A percentile compares a stretch with the other conserved stretches of the same genome.
phyloP scores from a whole-genome alignment of 164 flowering plant species.

The Magnolia changhungtana region DNA sequence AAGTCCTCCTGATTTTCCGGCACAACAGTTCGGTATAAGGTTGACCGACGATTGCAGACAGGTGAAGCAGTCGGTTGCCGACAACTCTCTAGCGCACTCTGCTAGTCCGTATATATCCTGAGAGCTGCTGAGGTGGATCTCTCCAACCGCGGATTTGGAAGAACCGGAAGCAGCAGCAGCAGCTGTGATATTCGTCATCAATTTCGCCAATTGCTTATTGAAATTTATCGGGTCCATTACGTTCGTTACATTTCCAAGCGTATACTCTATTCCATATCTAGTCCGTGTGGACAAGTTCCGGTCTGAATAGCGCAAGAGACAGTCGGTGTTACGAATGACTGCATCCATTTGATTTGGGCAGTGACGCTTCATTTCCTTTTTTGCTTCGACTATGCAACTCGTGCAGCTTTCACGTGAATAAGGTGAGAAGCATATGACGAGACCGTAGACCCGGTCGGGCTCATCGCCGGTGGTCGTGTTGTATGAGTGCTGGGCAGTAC shows the following conservation, averaged over 20 bases:
- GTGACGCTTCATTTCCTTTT: not conserved
- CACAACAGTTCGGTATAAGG: constrained; percentile 2
- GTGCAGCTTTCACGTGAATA: constrained; percentile 9
- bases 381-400: constrained; percentile 18
- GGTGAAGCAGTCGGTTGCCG: not conserved
- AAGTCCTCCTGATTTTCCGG: not conserved
- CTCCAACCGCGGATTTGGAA: not conserved
- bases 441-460: not conserved
- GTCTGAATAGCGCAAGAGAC: constrained; percentile 33
- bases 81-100: constrained; percentile 9
- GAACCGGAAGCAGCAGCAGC: not conserved
- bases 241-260: not conserved
- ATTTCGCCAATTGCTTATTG: not conserved
- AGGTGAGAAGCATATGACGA: constrained; percentile 9
- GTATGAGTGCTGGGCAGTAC: not conserved
- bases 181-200: not conserved
- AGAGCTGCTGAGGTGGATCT: not conserved
- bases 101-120: not conserved
- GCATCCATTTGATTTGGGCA: constrained; percentile 25
- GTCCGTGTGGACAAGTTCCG: not conserved
- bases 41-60: not conserved
- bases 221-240: not conserved
- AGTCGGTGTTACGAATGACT: constrained; percentile 20
- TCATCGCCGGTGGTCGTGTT: not conserved
- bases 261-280: too few relatives aligned